Percentiles rank a stretch among this genome's conserved stretches.
phyloP scores from a whole-genome alignment of 495 filamentous ascomycete species.

The Bacidia rubella region DNA sequence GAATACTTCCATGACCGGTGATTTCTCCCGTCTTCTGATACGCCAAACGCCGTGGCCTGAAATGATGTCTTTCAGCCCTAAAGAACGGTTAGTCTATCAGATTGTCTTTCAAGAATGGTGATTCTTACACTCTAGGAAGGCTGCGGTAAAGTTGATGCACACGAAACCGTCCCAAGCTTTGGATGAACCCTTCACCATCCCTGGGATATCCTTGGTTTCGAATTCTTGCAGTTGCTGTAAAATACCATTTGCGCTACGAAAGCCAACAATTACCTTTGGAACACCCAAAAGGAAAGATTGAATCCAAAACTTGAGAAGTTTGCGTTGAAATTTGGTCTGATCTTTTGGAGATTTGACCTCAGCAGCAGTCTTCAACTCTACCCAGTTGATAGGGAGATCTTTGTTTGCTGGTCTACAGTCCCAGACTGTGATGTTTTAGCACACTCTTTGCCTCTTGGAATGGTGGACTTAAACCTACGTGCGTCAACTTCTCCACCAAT shows the following conservation, averaged over 20 bases:
- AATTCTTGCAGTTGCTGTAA: conserved; percentile 59
- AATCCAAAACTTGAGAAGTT: conserved; percentile 89
- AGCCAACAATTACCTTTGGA: conserved; percentile 81
- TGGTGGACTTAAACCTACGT: conserved; percentile 32
- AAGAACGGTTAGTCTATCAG: conserved; percentile 4
- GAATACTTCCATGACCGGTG: conserved; percentile 52
- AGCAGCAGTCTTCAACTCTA: conserved; percentile 87
- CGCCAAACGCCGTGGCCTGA: conserved; percentile 67
- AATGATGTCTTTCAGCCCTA: conserved; percentile 53
- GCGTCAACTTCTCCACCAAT: conserved; percentile 95
- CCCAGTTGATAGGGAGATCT: conserved; percentile 66
- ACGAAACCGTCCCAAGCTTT: conserved; percentile 74
- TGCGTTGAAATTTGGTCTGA: conserved; percentile 65
- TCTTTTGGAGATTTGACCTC: conserved; percentile 51
- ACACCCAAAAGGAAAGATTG: conserved; percentile 89
- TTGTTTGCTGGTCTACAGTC: conserved; percentile 56
- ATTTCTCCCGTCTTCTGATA: conserved; percentile 48
- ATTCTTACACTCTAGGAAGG: conserved; percentile 55
- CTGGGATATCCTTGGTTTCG: conserved; percentile 62
- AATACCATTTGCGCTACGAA: conserved; percentile 60
- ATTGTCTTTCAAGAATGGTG: conserved; percentile 10
- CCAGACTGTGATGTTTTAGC: conserved; percentile 45
- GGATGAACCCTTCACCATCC: conserved; percentile 47
- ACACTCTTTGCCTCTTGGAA: background rate
- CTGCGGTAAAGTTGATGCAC: conserved; percentile 76